phyloP scores from a whole-genome alignment of 2,329 filamentous ascomycete genomes.

The Ceratocystis eucalypticola region DNA sequence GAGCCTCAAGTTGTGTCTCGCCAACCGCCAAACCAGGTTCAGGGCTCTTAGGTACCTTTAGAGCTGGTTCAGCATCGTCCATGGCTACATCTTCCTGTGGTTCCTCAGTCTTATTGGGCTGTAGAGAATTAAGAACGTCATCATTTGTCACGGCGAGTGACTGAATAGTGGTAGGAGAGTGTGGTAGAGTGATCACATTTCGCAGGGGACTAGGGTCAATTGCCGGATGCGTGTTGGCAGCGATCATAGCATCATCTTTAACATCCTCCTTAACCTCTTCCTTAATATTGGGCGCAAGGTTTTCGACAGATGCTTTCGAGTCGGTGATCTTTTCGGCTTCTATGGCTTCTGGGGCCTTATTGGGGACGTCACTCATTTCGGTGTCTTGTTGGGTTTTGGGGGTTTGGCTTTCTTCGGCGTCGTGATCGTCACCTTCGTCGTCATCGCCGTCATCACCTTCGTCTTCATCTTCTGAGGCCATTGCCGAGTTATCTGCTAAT shows the following conservation, averaged over 20 bases:
- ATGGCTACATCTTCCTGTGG: constrained; percentile 6
- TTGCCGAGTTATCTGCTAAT: constrained; percentile 38
- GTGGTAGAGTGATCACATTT: constrained; percentile 13
- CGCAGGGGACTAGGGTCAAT: constrained; percentile 15
- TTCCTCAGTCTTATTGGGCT: neutral
- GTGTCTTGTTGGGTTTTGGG: constrained; percentile 12
- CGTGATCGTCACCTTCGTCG: constrained; percentile 34
- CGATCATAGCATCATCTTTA: neutral
- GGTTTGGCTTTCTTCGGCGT: constrained; percentile 30
- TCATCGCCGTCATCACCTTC: constrained; percentile 37
- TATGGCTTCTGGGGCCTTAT: constrained; percentile 25
- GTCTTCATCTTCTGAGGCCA: constrained; percentile 34
- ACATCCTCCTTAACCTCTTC: constrained; percentile 5
- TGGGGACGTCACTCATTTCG: constrained; percentile 26
- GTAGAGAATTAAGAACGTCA: neutral
- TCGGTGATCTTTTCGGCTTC: constrained; percentile 11
- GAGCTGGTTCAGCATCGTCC: neutral
- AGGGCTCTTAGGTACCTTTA: neutral
- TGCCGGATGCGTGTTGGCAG: constrained; percentile 22
- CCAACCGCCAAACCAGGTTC: neutral
- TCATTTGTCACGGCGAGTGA: neutral
- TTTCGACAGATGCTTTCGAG: neutral
- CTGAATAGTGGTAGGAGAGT: constrained; percentile 3
- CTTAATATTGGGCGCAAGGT: neutral
- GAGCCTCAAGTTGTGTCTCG: neutral